Base-by-base conservation (phyloP, 371 early-diverging fungal species). In the Mucor velutinosus region DNA sequence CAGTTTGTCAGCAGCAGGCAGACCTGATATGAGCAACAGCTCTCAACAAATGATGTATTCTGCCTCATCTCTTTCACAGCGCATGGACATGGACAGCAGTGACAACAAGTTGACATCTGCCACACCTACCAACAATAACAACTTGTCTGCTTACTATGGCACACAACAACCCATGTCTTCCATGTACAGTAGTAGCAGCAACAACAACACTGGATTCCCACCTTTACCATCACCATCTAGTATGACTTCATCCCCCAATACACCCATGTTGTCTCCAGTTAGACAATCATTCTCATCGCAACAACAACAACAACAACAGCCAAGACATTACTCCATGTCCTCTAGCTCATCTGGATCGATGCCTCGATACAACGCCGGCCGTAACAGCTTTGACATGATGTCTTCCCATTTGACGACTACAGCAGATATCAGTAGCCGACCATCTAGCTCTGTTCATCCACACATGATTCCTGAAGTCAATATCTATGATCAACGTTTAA, bases 231-330 rank as follows among this genome's bases (percentile, higher is more conserved):
- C 77, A 11, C 77, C 80, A 12, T 70, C 76, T 0, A 76, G 79
- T 30, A 69, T 79, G 66, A 65, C 79, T 25, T 79, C 79, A 4
- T 74, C 79, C 6, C 78, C 78, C 6, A 73, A 75, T 45, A 78
- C 78, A 30, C 79, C 79, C 41, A 76, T 79, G 75, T 53, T 79
- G 29, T 79, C 79, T 15, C 79, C 79, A 25, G 79, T 76, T 12
- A 66, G 77, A 35, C 79, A 65, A 49, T 69, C 79, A 14, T 74
- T 70, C 17, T 66, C 71, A 19, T 66, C 67, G 19, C 65, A 64
- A 49, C 76, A 69, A 25, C 69, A 69, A 23, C 76, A 69, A 41
- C n/a, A n/a, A 8, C 33, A 33, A 7, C 33, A 33, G 33, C 41
- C 71, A 4, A 62, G 73, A 23, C 77, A 72, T 32, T 74, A 72